Evolutionary conservation across 1,284 basidiomycete genomes (phyloP).

Genomic region (Cryptococcus hybrid): DNA sequence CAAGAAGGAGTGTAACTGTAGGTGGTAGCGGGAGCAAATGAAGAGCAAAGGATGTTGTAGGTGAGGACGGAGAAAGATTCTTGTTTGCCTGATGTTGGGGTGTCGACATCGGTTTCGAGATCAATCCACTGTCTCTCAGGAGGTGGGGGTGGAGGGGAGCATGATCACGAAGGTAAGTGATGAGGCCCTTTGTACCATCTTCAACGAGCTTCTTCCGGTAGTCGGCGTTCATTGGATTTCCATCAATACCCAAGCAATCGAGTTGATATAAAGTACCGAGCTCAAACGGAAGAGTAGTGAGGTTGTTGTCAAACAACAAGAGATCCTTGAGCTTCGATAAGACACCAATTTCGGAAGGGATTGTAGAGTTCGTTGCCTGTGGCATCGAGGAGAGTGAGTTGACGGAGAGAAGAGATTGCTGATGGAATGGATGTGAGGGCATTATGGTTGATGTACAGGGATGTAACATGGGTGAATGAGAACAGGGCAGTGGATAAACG

Average conservation of each 20-base stretch:
- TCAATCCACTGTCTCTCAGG: conserved; percentile 80
- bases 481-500: conserved; percentile 83
- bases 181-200: conserved; percentile 84
- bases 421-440: conserved; percentile 75
- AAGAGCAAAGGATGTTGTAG: conserved; percentile 96
- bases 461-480: conserved; percentile 87
- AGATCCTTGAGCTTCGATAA: conserved; percentile 80
- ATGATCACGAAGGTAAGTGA: conserved; percentile 59
- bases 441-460: conserved; percentile 98
- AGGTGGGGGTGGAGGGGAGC: conserved; percentile 80
- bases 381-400: conserved; percentile 87
- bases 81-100: conserved; percentile 53
- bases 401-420: conserved; percentile 77
- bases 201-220: conserved; percentile 83
- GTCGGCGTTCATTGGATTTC: conserved; percentile 82
- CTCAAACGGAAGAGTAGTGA: conserved; percentile 80
- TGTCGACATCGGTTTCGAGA: conserved; percentile 63
- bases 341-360: conserved; percentile 91
- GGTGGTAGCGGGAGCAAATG: conserved; percentile 81
- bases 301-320: conserved; percentile 92
- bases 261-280: conserved; percentile 90
- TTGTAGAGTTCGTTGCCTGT: conserved; percentile 81
- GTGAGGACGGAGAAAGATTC: conserved; percentile 75
- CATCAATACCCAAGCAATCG: conserved; percentile 90
- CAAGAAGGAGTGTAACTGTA: conserved; percentile 97